Evolutionary conservation across 2,329 filamentous ascomycete species (phyloP).

Genomic region (Taxawa tesnikishii): DNA sequence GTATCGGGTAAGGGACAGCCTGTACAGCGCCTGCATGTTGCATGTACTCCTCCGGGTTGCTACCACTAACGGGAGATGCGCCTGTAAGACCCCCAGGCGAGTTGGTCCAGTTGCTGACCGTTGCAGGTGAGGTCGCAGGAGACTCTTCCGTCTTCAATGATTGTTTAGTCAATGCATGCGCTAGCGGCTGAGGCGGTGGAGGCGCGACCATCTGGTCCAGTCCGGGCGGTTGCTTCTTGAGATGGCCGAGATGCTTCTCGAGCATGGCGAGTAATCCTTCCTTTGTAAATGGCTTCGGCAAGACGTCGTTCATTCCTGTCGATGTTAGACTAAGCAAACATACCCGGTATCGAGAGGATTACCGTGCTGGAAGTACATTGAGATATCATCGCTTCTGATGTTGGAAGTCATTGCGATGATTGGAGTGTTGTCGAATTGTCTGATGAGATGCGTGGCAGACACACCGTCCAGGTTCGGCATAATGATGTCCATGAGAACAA

Average conservation of each 20-base stretch:
- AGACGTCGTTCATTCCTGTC: slow-evolving; percentile 88
- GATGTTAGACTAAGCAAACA: slow-evolving; percentile 3
- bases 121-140: slow-evolving; percentile 48
- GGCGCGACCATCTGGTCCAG: slow-evolving; percentile 27
- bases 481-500: slow-evolving; percentile 56
- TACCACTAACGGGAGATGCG: slow-evolving; percentile 42
- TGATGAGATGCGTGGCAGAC: slow-evolving; percentile 84
- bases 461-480: slow-evolving; percentile 96
- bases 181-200: slow-evolving; percentile 38
- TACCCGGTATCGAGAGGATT: slow-evolving; percentile 24
- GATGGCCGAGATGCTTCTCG: slow-evolving; percentile 75
- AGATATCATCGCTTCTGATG: slow-evolving; percentile 90
- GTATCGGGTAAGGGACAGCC: slow-evolving; percentile 24
- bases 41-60: slow-evolving; percentile 31
- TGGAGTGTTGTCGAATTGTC: slow-evolving; percentile 72
- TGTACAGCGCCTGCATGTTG: slow-evolving; percentile 19
- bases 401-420: slow-evolving; percentile 99
- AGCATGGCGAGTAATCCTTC: slow-evolving; percentile 68
- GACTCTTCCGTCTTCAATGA: slow-evolving; percentile 52
- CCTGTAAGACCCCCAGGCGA: slow-evolving; percentile 47
- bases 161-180: slow-evolving; percentile 39
- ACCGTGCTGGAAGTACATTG: slow-evolving; percentile 96
- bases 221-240: slow-evolving; percentile 46
- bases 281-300: slow-evolving; percentile 92
- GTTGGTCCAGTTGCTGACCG: slow-evolving; percentile 49